phyloP scores from a whole-genome alignment of 2,329 filamentous ascomycete genomes.

The Rutstroemia sydowiana region DNA sequence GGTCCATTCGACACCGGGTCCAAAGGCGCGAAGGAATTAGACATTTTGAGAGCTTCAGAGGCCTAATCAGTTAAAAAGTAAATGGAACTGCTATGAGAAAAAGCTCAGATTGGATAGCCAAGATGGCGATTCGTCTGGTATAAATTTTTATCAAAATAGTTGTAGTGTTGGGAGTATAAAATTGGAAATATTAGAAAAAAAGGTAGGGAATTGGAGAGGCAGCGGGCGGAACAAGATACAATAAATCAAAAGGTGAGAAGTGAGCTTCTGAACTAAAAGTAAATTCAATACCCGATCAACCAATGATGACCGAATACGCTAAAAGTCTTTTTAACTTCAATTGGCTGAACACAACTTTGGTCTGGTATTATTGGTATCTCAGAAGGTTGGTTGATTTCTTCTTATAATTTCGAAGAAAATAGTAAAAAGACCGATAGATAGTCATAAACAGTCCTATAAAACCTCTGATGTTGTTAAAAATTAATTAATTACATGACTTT shows the following conservation, averaged over 20 bases:
- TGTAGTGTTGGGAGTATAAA: too few species aligned
- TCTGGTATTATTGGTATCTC: too few species aligned
- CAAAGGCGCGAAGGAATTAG: conserved; percentile 40
- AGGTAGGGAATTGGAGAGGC: background rate
- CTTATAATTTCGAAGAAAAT: too few species aligned
- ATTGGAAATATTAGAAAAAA: background rate
- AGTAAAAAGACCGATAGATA: too few species aligned
- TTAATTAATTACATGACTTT: too few species aligned
- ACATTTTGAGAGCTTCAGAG: conserved; percentile 16
- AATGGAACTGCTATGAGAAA: background rate
- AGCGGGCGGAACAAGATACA: background rate
- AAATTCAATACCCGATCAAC: background rate
- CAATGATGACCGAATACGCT: conserved; percentile 8
- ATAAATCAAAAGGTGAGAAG: background rate
- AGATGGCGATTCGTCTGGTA: too few species aligned
- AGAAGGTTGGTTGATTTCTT: too few species aligned
- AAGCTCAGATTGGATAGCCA: too few species aligned
- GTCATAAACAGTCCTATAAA: too few species aligned
- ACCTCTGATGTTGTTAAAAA: too few species aligned
- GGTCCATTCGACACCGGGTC: conserved; percentile 40
- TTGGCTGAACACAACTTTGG: background rate
- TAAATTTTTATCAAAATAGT: background rate
- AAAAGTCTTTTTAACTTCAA: background rate
- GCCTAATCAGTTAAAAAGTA: background rate
- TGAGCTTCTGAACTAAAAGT: background rate